These are phyloP conservation scores for Pyrenochaeta sp. DNA, from an alignment of 2,329 filamentous ascomycete species.

Conservation along the genomic window DNA sequence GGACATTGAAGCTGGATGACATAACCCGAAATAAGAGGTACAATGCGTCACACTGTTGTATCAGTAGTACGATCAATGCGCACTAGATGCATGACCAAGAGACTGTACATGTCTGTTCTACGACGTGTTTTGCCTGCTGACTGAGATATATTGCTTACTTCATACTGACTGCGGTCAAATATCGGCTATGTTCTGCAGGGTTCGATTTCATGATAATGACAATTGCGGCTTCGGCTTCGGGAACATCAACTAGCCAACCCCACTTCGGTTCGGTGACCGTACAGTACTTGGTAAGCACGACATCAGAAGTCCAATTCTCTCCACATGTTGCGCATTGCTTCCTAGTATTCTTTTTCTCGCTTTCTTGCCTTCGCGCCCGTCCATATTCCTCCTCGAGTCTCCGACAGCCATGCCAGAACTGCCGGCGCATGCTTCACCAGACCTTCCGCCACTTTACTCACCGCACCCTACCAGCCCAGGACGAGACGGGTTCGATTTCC, in stretches of 20 bases:
- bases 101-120: too few species aligned
- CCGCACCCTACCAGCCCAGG: slow-evolving; percentile 58
- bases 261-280: slow-evolving; percentile 8
- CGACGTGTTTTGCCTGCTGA: slow-evolving; percentile 27
- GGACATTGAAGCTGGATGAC: too few species aligned
- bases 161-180: slow-evolving; percentile 12
- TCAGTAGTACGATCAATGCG: too few species aligned
- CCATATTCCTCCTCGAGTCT: background rate
- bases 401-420: slow-evolving; percentile 59
- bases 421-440: slow-evolving; percentile 63
- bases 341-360: background rate
- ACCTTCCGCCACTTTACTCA: slow-evolving; percentile 62
- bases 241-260: background rate
- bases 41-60: too few species aligned
- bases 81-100: too few species aligned
- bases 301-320: background rate
- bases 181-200: slow-evolving; percentile 32
- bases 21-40: too few species aligned
- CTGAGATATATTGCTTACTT: slow-evolving; percentile 15
- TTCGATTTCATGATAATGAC: slow-evolving; percentile 21
- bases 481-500: slow-evolving; percentile 50
- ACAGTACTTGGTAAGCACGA: background rate
- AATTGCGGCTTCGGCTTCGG: slow-evolving; percentile 23
- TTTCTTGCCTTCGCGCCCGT: background rate
- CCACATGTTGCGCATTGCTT: slow-evolving; percentile 10